Conservation (phyloP, 306 rosid species). For the Quercus engelmannii region DNA sequence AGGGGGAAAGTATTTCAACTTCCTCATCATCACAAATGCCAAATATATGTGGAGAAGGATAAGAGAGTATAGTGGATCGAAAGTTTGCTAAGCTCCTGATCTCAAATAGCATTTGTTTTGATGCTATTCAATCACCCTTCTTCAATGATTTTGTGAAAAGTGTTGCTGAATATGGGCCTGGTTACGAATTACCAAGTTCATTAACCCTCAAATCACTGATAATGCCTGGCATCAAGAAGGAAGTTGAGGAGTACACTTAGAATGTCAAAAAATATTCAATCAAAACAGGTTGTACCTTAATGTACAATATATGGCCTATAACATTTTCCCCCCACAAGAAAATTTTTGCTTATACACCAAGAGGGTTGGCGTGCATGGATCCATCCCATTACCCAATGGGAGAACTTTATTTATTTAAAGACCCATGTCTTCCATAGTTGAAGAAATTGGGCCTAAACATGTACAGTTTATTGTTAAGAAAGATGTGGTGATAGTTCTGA, state of each 20-base stretch:
- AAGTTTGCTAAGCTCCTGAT: background rate
- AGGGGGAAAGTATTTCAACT: no score
- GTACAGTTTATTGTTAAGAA: background rate
- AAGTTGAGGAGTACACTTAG: background rate
- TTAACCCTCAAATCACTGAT: background rate
- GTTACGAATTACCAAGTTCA: background rate
- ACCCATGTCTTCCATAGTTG: background rate
- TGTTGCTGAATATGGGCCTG: background rate
- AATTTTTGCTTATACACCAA: background rate
- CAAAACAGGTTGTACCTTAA: background rate
- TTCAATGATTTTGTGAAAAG: background rate
- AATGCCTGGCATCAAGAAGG: background rate
- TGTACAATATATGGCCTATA: no score
- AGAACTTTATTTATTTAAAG: background rate
- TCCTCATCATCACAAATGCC: background rate
- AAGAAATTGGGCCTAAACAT: background rate
- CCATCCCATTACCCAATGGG: fast-evolving
- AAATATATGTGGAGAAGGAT: background rate
- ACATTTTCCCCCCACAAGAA: fast-evolving
- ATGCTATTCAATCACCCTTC: background rate
- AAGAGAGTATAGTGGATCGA: background rate
- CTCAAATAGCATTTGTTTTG: background rate
- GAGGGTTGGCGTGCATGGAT: background rate
- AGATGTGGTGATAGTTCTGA: background rate
- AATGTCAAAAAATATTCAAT: background rate